phyloP scores from a whole-genome alignment of 2,329 filamentous ascomycete genomes.

The Ophiostoma triangulosporum region DNA sequence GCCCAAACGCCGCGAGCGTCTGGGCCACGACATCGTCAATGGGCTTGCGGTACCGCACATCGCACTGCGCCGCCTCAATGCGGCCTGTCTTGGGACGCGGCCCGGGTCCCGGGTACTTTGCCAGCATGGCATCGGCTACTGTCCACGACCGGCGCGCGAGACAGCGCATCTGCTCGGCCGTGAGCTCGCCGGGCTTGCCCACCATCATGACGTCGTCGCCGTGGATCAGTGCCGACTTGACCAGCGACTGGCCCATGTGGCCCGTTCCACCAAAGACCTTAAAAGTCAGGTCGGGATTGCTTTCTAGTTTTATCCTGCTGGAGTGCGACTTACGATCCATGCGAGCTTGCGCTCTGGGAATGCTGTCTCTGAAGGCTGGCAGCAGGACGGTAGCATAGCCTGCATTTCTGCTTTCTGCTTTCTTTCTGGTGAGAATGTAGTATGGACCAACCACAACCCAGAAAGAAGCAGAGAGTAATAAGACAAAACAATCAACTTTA shows the following conservation, averaged over 20 bases:
- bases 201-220: slow-evolving; percentile 79
- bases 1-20: slow-evolving; percentile 62
- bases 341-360: slow-evolving; percentile 62
- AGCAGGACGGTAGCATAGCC: slow-evolving; percentile 63
- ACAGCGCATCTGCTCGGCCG: too few relatives aligned
- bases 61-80: slow-evolving; percentile 53
- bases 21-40: slow-evolving; percentile 58
- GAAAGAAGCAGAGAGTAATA: not conserved
- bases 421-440: too few relatives aligned
- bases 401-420: slow-evolving; percentile 22
- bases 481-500: too few relatives aligned
- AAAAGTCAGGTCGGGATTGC: not conserved
- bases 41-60: slow-evolving; percentile 71
- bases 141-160: slow-evolving; percentile 62
- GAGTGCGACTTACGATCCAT: slow-evolving; percentile 59
- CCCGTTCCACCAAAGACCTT: slow-evolving; percentile 93
- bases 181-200: slow-evolving; percentile 69
- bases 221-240: slow-evolving; percentile 66
- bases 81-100: not conserved
- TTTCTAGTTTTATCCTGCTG: not conserved
- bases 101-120: too few relatives aligned
- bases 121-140: too few relatives aligned
- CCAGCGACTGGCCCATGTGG: slow-evolving; percentile 85
- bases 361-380: slow-evolving; percentile 64
- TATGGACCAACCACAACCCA: too few relatives aligned